Evolutionary conservation across 495 filamentous ascomycete genomes (phyloP).

Genomic region (Parachaetomium inaequale): DNA sequence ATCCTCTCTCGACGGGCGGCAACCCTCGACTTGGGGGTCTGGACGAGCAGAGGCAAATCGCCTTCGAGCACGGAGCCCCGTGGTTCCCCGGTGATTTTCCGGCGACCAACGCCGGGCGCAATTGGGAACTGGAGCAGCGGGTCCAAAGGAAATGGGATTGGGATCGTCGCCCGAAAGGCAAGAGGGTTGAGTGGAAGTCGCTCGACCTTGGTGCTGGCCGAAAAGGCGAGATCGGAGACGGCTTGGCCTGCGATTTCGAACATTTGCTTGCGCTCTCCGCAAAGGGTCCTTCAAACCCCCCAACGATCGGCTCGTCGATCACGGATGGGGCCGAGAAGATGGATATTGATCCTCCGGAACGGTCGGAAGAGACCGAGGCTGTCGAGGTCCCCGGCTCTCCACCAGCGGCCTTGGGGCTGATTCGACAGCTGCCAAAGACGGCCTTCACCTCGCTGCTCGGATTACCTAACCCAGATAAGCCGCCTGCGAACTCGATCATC

Average conservation of each 20-base stretch:
- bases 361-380: constrained; percentile 1
- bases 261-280: constrained; percentile 44
- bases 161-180: constrained; percentile 78
- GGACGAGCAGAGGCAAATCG: constrained; percentile 71
- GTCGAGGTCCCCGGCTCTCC: neutral
- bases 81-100: constrained; percentile 92
- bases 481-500: constrained; percentile 29
- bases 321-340: constrained; percentile 23
- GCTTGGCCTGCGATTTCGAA: constrained; percentile 89
- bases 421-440: constrained; percentile 33
- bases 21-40: constrained; percentile 81
- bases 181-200: constrained; percentile 69
- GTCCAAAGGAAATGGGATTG: constrained; percentile 60
- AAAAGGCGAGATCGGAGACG: constrained; percentile 79
- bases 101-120: constrained; percentile 73
- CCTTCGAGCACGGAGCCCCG: constrained; percentile 71
- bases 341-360: constrained; percentile 23
- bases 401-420: constrained; percentile 11
- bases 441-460: constrained; percentile 26
- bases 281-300: constrained; percentile 20
- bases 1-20: constrained; percentile 73
- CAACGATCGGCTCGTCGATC: constrained; percentile 15
- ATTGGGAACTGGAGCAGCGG: constrained; percentile 69
- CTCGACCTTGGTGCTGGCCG: constrained; percentile 69
- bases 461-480: constrained; percentile 12